Base-by-base conservation (phyloP, 768 basidiomycete species). In the Leccinum barrowsii region DNA sequence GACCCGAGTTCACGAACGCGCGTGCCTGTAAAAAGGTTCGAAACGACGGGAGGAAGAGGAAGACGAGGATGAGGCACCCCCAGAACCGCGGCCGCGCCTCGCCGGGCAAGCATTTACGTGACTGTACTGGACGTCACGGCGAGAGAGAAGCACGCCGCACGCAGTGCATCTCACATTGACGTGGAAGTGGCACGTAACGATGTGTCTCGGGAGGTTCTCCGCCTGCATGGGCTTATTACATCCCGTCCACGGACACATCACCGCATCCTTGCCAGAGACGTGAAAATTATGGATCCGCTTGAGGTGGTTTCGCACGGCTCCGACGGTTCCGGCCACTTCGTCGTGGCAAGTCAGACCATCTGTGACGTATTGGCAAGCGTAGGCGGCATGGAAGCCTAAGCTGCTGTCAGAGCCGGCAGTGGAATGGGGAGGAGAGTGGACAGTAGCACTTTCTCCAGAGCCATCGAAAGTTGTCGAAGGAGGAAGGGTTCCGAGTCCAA, bases 161-260 rank as follows among this genome's bases (percentile, higher is more conserved):
- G 1, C n/a, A 1, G 0, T 11, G 37, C 68, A 69, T 4, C 1
- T 2, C 47, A 61, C 59, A 44, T 53, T 54, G 12, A 63, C 52
- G 2, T 26, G 55, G 17, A 70, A 35, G 37, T 69, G 68, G 24
- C 55, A 7, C 0, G 58, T n/a, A 1, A 64, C 17, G 5, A 69
- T 62, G 21, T 69, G 68, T 8, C 68, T 57, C 0, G 66, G 56
- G 3, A 69, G 22, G 12, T 35, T 70, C 34, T 70, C 68, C 12
- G 54, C 35, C 30, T 62, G 66, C 7, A 69, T 7, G 1, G 1
- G 0, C 2, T 28, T 21, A 1, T 21, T 4, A n/a, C 68, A 70
- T 2, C 55, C 60, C 0, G 2, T 10, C 66, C 68, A 67, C 5
- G 24, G 10, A 35, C 68, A 69, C 7, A 0, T 5, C 0, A 52